Conservation (phyloP, 805 yeast species). For the Candida sanyiensis region DNA sequence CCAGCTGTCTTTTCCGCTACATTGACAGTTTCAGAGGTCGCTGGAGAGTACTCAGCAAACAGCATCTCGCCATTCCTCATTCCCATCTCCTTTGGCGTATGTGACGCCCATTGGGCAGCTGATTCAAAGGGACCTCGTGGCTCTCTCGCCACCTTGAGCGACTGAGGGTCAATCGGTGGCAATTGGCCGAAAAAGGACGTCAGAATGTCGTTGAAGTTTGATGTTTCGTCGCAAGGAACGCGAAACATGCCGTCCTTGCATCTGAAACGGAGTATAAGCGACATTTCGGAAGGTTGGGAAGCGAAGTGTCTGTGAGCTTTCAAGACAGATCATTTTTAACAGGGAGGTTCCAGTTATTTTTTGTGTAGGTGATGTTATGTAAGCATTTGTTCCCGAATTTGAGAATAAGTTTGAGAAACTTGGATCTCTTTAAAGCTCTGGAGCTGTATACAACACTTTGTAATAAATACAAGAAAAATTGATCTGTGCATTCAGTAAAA, state of each 20-base stretch:
- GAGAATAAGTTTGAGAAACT: too few species aligned
- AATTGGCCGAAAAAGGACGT: conserved; percentile 31
- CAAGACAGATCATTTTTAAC: background rate
- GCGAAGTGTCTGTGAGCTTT: background rate
- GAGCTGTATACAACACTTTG: too few species aligned
- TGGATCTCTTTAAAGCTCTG: too few species aligned
- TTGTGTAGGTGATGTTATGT: too few species aligned
- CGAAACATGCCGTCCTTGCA: conserved; percentile 81
- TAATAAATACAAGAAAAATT: too few species aligned
- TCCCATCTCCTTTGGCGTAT: conserved; percentile 32
- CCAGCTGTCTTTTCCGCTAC: conserved; percentile 1
- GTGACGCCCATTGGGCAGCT: conserved; percentile 24
- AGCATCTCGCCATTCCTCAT: conserved; percentile 46
- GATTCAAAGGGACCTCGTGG: conserved; percentile 25
- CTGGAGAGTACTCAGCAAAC: conserved; percentile 28
- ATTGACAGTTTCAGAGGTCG: conserved; percentile 1
- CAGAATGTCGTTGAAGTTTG: conserved; percentile 40
- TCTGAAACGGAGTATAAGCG: conserved; percentile 55
- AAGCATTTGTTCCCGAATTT: too few species aligned
- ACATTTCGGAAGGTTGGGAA: background rate
- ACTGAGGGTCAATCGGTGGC: conserved; percentile 22
- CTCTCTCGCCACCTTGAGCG: conserved; percentile 24
- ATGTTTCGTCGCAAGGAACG: conserved; percentile 42
- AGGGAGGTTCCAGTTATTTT: too few species aligned
- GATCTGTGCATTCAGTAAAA: too few species aligned